phyloP scores from a whole-genome alignment of 2,329 filamentous ascomycete species.

The Hymenoscyphus fraxineus region DNA sequence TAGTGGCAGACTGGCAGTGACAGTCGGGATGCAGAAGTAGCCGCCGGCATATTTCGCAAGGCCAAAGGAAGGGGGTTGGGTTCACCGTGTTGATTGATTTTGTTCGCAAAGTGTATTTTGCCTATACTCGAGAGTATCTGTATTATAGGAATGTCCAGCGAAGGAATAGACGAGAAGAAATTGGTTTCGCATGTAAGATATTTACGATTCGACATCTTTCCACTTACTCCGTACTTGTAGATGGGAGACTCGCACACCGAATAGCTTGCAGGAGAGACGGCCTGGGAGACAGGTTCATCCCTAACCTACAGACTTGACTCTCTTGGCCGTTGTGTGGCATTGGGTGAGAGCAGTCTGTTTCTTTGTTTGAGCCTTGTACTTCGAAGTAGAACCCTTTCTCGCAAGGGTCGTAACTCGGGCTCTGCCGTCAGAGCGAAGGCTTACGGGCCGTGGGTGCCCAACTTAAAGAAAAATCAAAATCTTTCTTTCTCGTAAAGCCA shows the following conservation, averaged over 20 bases:
- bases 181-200: background rate
- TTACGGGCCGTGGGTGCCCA: background rate
- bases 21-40: background rate
- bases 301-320: background rate
- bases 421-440: slow-evolving; percentile 1
- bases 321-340: background rate
- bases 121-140: background rate
- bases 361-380: background rate
- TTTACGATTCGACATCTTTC: too few relatives aligned
- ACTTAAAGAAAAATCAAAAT: background rate
- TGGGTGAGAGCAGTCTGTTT: background rate
- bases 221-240: too few relatives aligned
- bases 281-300: background rate
- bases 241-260: background rate
- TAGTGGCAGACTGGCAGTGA: too few relatives aligned
- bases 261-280: background rate
- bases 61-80: background rate
- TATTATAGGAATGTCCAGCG: background rate
- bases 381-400: background rate
- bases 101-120: background rate
- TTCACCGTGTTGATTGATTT: background rate
- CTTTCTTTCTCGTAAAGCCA: background rate
- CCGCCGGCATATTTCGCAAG: background rate
- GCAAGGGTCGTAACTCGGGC: background rate
- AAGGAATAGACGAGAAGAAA: background rate